Conservation (phyloP, 495 filamentous ascomycete species). For the Penicillium lividum region DNA sequence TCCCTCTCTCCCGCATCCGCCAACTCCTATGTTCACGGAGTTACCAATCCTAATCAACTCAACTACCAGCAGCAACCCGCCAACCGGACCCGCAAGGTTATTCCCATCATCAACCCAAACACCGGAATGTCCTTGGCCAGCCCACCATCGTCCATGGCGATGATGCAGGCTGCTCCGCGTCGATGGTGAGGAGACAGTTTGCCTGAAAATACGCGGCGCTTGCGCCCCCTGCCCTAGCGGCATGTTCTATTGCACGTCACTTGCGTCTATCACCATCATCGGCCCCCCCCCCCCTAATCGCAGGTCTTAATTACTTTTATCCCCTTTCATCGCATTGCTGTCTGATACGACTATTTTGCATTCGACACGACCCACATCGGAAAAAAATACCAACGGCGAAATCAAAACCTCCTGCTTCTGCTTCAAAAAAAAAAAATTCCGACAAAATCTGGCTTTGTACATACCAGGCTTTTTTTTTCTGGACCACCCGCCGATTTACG, state of each 20-base stretch:
- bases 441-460: constrained; percentile 39
- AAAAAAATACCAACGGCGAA: constrained; percentile 34
- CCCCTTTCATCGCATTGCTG: constrained; percentile 33
- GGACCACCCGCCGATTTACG: constrained; percentile 35
- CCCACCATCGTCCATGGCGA: constrained; percentile 82
- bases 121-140: constrained; percentile 87
- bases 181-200: constrained; percentile 55
- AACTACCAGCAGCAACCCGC: constrained; percentile 87
- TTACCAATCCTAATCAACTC: constrained; percentile 56
- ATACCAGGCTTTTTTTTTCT: constrained; percentile 28
- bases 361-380: constrained; percentile 38
- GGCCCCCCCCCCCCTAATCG: constrained; percentile 33
- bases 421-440: constrained; percentile 13
- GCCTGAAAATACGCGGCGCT: constrained; percentile 31
- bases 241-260: constrained; percentile 37
- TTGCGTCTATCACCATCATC: constrained; percentile 45
- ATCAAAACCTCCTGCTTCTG: neutral
- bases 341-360: constrained; percentile 30
- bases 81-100: constrained; percentile 88
- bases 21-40: constrained; percentile 66
- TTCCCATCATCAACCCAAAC: constrained; percentile 95
- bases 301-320: constrained; percentile 38
- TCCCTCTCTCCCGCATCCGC: constrained; percentile 70
- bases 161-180: constrained; percentile 74
- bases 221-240: constrained; percentile 33